Evolutionary conservation across 129 eudicot genomes (phyloP), one percentile per base, ranked within the genome.

Genomic region (Saposhnikovia divaricata): DNA sequence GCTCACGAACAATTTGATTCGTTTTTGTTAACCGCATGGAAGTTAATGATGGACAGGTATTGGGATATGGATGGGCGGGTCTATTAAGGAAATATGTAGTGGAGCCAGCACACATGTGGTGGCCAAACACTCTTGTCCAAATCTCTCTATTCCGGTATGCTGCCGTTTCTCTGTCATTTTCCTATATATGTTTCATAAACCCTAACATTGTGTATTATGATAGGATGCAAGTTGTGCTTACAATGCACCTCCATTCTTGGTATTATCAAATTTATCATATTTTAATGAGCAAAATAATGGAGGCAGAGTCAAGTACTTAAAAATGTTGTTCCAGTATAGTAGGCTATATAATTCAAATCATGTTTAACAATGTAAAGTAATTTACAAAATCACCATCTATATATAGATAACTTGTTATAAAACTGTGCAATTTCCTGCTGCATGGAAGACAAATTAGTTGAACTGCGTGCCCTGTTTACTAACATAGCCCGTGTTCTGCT

Each of bases 21-120:
- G 23, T 51, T 1, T 34, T 34, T 19, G 6, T 18, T 15, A 72
- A 72, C 34, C 34, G 34, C 75, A 3, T 18, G 13, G 2, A 37
- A 8, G 34, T 40, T 11, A 16, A 40, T 14, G 3, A 8, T 72
- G 57, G 2, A 61, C 87, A 92, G 97, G 93, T 92, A 18, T 70
- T 93, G 77, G 98, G 98, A 55, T 93, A 90, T 74, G 98, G 98
- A 11, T 93, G 96, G 96, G 98, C 98, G 9, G 98, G 98, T 6
- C 81, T 93, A 2, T 44, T 93, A 65, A 93, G 93, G 66, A 93
- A 93, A 75, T 90, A 93, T 82, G 96, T 93, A 57, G 90, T 93
- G 46, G 96, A 93, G 78, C 96, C 98, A 42, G 89, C 98, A 10
- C 90, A 93, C 75, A 93, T 93, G 98, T 93, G 96, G 98, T 93